Conservation (phyloP, 129 eudicot genomes). For the Pulicaria dysenterica region DNA sequence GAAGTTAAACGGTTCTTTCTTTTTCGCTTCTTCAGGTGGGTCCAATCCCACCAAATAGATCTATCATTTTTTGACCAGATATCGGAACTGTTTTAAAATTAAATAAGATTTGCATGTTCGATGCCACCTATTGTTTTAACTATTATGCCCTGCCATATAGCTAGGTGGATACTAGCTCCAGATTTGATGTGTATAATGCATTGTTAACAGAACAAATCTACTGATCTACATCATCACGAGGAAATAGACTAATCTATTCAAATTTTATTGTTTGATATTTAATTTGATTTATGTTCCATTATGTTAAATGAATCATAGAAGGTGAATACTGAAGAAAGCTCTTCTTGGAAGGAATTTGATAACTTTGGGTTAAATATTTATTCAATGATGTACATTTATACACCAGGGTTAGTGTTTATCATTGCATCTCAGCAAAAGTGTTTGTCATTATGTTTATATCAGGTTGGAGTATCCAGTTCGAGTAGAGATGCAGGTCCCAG, state of each 20-base stretch:
- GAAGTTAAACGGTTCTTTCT: background rate
- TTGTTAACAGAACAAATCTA: constrained; percentile 2
- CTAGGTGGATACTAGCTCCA: background rate
- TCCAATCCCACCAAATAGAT: no score
- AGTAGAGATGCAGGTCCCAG: constrained; percentile 51
- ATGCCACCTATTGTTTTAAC: background rate
- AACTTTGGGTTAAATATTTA: background rate
- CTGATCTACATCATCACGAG: background rate
- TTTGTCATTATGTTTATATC: constrained; percentile 33
- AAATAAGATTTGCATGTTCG: background rate
- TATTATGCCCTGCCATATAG: background rate
- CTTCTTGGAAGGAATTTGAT: constrained; percentile 10
- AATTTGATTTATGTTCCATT: constrained; percentile 2
- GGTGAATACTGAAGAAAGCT: constrained; percentile 4
- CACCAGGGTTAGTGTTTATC: background rate
- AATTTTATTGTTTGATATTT: background rate
- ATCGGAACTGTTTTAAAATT: background rate
- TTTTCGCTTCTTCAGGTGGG: background rate
- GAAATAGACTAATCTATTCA: background rate
- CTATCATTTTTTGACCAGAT: background rate
- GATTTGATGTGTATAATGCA: constrained; percentile 19
- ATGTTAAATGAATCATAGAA: constrained; percentile 22
- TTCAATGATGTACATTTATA: constrained; percentile 3
- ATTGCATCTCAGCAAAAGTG: background rate
- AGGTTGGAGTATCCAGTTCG: constrained; percentile 47